Conservation (phyloP, 345 rosid genomes). For the Murraya paniculata region DNA sequence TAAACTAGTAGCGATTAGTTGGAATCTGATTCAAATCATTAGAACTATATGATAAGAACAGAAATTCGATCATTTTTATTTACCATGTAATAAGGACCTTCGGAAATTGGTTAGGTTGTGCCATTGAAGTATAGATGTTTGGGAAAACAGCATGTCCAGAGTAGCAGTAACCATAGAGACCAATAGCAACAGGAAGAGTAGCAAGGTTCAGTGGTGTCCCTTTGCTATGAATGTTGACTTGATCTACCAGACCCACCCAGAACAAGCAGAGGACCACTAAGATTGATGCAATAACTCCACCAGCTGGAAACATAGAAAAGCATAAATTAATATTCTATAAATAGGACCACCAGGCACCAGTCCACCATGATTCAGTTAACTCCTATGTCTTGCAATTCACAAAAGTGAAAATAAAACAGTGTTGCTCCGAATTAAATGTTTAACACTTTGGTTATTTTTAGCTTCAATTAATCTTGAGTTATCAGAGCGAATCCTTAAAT, state of each 20-base stretch:
- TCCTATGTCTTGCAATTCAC: background rate
- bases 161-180: conserved; percentile 91
- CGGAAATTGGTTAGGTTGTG: conserved; percentile 65
- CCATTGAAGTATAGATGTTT: conserved; percentile 93
- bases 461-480: background rate
- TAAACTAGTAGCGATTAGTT: background rate
- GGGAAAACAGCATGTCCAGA: conserved; percentile 99
- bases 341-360: background rate
- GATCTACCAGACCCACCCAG: conserved; percentile 84
- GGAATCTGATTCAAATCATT: background rate
- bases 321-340: conserved; percentile 10
- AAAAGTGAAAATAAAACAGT: background rate
- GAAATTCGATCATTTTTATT: background rate
- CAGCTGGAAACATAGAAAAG: conserved; percentile 47
- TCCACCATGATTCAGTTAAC: background rate
- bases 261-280: conserved; percentile 78
- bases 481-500: too few species aligned
- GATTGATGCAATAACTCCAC: conserved; percentile 90
- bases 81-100: conserved; percentile 75
- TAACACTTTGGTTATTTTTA: background rate
- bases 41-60: background rate
- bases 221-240: conserved; percentile 63
- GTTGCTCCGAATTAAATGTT: background rate
- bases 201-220: conserved; percentile 63
- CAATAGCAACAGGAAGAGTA: conserved; percentile 90